A percentile compares a stretch with the other conserved stretches of the same genome.
Conservation (phyloP, 768 basidiomycete species). For the Amanita fuliginea region DNA sequence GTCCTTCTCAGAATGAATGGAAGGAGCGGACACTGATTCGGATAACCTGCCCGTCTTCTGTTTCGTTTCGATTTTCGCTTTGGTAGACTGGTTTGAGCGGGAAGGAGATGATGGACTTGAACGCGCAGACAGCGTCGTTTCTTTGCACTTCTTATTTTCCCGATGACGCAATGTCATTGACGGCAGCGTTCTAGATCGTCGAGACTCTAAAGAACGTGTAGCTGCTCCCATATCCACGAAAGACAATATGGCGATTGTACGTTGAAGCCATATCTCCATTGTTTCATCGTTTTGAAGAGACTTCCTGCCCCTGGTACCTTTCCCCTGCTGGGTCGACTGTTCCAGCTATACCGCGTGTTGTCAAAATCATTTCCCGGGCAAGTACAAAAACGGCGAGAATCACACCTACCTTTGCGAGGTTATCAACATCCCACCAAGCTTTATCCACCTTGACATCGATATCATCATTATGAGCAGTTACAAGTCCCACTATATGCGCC, state of each 20-base stretch:
- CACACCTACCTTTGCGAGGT: slow-evolving; percentile 43
- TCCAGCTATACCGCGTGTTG: slow-evolving; percentile 37
- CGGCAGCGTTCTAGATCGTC: slow-evolving; percentile 10
- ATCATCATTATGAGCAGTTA: slow-evolving; percentile 6
- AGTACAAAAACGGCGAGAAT: no score
- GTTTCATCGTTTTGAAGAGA: slow-evolving; percentile 20
- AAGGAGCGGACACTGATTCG: not conserved
- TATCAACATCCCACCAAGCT: slow-evolving; percentile 56
- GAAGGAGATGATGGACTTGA: slow-evolving; percentile 9
- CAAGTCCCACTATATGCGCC: slow-evolving; percentile 71
- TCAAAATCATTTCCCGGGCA: not conserved
- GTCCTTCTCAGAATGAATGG: not conserved
- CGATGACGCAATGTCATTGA: slow-evolving; percentile 40
- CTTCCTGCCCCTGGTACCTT: slow-evolving; percentile 38
- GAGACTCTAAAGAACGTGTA: slow-evolving; percentile 13
- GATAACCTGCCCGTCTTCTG: not conserved
- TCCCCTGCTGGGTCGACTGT: slow-evolving; percentile 39
- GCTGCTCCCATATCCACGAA: slow-evolving; percentile 25
- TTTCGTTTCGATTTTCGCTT: not conserved
- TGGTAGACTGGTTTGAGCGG: slow-evolving; percentile 1
- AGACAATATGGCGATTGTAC: slow-evolving; percentile 37
- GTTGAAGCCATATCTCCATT: slow-evolving; percentile 47
- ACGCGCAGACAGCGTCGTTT: slow-evolving; percentile 1
- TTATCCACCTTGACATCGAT: slow-evolving; percentile 27
- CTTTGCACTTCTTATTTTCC: slow-evolving; percentile 30